phyloP scores from a whole-genome alignment of 768 basidiomycete genomes.

The Calocybe gangraenosa region DNA sequence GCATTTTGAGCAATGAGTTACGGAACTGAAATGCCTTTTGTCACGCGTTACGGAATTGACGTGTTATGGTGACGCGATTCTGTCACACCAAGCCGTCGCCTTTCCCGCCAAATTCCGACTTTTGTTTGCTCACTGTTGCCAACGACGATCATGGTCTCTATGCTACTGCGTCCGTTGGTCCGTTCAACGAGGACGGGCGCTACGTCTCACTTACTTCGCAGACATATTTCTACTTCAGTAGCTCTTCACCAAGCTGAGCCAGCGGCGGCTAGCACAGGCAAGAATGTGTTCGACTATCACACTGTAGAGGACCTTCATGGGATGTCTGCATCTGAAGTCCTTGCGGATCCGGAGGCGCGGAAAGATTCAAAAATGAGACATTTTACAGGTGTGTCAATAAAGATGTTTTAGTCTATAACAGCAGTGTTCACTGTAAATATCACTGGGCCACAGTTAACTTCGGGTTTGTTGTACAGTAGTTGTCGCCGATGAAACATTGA shows the following conservation, averaged over 20 bases:
- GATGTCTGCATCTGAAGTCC: constrained; percentile 72
- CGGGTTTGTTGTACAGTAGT: constrained; percentile 52
- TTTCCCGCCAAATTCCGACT: constrained; percentile 32
- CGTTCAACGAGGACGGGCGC: constrained; percentile 32
- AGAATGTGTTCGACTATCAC: constrained; percentile 60
- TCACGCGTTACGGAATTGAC: constrained; percentile 1
- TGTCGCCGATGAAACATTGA: background rate
- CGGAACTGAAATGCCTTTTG: background rate
- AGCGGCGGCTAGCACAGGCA: constrained; percentile 27
- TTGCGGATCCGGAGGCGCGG: constrained; percentile 67
- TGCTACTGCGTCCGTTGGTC: constrained; percentile 60
- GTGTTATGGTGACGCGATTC: constrained; percentile 4
- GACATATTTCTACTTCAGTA: constrained; percentile 35
- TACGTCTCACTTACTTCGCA: constrained; percentile 25
- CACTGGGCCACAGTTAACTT: constrained; percentile 70
- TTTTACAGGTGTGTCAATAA: constrained; percentile 73
- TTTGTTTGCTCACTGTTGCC: constrained; percentile 22
- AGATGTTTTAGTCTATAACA: background rate
- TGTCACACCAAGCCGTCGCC: constrained; percentile 20
- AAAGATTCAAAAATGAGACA: constrained; percentile 84
- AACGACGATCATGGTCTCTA: constrained; percentile 54
- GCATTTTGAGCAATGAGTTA: constrained; percentile 2
- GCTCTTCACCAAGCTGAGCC: constrained; percentile 26
- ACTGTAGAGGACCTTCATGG: constrained; percentile 84
- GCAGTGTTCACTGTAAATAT: background rate